phyloP scores from a whole-genome alignment of 306 rosid genomes.

The Castanea mollissima region DNA sequence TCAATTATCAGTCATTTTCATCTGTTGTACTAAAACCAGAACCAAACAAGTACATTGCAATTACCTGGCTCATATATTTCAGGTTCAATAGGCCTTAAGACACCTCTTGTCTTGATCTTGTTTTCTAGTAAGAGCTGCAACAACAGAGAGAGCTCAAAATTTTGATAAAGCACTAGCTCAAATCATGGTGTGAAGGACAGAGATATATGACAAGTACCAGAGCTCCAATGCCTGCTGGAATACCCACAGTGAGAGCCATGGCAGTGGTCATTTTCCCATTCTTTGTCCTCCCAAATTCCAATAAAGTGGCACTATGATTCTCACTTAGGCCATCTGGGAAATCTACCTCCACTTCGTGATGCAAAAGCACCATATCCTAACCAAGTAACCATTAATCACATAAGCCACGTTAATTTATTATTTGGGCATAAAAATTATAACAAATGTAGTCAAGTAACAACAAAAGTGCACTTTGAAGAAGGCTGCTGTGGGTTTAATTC shows the following conservation, averaged over 20 bases:
- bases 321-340: conserved; percentile 54
- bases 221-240: conserved; percentile 88
- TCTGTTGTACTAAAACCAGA: background rate
- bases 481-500: background rate
- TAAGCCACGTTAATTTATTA: conserved; percentile 3
- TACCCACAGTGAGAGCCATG: conserved; percentile 94
- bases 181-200: conserved; percentile 19
- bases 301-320: conserved; percentile 76
- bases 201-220: conserved; percentile 48
- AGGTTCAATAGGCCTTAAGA: conserved; percentile 71
- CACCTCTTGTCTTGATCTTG: conserved; percentile 89
- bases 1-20: background rate
- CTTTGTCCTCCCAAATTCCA: conserved; percentile 68
- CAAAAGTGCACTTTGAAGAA: background rate
- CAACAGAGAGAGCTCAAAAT: conserved; percentile 3
- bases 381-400: conserved; percentile 14
- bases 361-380: conserved; percentile 97
- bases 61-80: conserved; percentile 88
- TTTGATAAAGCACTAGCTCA: conserved; percentile 10
- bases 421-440: background rate
- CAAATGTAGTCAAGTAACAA: background rate
- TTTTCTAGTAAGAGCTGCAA: conserved; percentile 80
- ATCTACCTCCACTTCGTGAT: conserved; percentile 86
- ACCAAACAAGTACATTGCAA: conserved; percentile 12
- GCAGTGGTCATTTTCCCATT: conserved; percentile 70